Percentiles rank a stretch among this genome's conserved stretches.
phyloP scores from a whole-genome alignment of 2,329 filamentous ascomycete genomes.

The Cladosporium oxysporum region DNA sequence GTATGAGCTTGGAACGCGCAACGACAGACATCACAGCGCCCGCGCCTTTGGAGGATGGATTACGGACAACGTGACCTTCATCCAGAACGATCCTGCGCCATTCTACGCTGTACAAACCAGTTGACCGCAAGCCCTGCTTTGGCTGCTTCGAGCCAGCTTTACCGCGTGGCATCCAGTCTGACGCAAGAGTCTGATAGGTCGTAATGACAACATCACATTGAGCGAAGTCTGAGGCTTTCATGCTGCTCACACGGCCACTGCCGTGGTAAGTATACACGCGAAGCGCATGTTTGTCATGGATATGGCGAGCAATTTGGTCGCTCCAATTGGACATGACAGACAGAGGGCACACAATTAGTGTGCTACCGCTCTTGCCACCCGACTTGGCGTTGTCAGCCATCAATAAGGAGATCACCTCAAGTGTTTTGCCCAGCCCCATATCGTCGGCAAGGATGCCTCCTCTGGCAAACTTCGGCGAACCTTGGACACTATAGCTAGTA shows the following conservation, averaged over 20 bases:
- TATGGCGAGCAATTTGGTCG: conserved; percentile 73
- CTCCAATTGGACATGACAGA: conserved; percentile 91
- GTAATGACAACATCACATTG: conserved; percentile 78
- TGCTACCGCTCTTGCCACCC: conserved; percentile 52
- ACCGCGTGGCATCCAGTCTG: conserved; percentile 61
- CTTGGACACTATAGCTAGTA: conserved; percentile 64
- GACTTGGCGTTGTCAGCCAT: conserved; percentile 52
- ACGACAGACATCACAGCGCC: conserved; percentile 66
- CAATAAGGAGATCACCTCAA: conserved; percentile 81
- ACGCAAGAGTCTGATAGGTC: conserved; percentile 75
- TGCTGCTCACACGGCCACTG: conserved; percentile 56
- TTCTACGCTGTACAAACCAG: conserved; percentile 62
- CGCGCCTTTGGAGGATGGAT: conserved; percentile 71
- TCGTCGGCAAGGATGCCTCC: conserved; percentile 89
- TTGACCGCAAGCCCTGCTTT: conserved; percentile 36
- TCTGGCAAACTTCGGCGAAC: conserved; percentile 65
- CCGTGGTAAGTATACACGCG: conserved; percentile 76
- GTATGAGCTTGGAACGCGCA: conserved; percentile 74
- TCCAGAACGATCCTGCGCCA: conserved; percentile 83
- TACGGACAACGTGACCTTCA: conserved; percentile 77
- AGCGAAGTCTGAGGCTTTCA: conserved; percentile 57
- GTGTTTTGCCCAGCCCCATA: conserved; percentile 89
- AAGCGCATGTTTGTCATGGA: conserved; percentile 63
- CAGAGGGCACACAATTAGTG: conserved; percentile 78
- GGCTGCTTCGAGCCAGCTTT: conserved; percentile 36